Conservation (phyloP, 2,329 filamentous ascomycete genomes). For the Xylariaceae sp. region DNA sequence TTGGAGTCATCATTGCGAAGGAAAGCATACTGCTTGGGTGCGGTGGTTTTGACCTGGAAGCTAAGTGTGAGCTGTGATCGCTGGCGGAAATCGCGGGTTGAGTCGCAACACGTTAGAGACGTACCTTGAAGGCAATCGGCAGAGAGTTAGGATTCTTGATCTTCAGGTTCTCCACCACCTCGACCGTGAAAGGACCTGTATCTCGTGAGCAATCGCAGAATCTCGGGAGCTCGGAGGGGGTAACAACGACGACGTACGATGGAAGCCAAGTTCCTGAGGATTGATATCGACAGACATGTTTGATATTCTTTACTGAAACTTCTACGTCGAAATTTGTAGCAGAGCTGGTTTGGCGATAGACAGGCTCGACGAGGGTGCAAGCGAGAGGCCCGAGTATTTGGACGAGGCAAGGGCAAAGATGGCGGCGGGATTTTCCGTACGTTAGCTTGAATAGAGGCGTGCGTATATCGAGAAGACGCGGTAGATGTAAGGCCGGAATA, state of each 20-base stretch:
- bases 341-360: neutral
- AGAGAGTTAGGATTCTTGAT: constrained; percentile 59
- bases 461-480: neutral
- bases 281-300: constrained; percentile 94
- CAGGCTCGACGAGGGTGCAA: neutral
- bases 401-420: neutral
- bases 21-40: constrained; percentile 84
- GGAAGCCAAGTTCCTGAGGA: constrained; percentile 86
- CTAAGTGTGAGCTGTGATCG: constrained; percentile 16
- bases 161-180: constrained; percentile 59
- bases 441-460: constrained; percentile 4
- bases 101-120: constrained; percentile 14
- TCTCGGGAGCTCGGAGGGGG: neutral
- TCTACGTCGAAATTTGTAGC: constrained; percentile 1
- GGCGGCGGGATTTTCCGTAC: constrained; percentile 9
- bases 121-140: constrained; percentile 66
- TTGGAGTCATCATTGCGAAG: constrained; percentile 13
- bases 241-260: constrained; percentile 56
- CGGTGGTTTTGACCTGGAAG: constrained; percentile 90
- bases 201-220: constrained; percentile 8
- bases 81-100: neutral
- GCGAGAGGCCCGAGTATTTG: neutral
- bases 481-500: neutral
- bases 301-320: constrained; percentile 16
- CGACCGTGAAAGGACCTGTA: constrained; percentile 60